A percentile compares a stretch with the other conserved stretches of the same genome.
Evolutionary conservation across 148 eudicot species (phyloP).

Genomic region (Polygonum maritimum): DNA sequence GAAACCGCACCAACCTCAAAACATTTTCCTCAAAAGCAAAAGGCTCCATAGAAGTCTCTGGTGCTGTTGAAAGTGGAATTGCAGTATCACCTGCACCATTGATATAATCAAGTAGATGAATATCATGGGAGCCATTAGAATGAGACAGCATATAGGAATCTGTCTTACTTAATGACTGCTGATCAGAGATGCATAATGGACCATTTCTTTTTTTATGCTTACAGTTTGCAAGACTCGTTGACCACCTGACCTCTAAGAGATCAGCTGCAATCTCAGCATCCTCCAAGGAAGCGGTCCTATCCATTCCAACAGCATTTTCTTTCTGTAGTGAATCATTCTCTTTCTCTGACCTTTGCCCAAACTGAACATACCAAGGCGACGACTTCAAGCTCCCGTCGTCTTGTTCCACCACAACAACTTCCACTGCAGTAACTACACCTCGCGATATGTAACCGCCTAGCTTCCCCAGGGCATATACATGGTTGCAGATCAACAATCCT

Average conservation of each 20-base stretch:
- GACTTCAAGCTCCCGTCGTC: conserved; percentile 82
- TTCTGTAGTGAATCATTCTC: conserved; percentile 23
- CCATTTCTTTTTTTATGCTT: conserved; percentile 18
- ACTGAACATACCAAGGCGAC: conserved; percentile 92
- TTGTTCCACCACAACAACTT: conserved; percentile 87
- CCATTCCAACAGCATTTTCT: conserved; percentile 23
- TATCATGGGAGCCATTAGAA: background rate
- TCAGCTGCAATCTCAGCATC: conserved; percentile 94
- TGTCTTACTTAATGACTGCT: conserved; percentile 9
- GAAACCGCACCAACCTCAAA: conserved; percentile 19
- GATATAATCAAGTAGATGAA: background rate
- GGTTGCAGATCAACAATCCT: conserved; percentile 15
- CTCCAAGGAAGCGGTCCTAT: conserved; percentile 40
- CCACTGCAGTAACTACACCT: conserved; percentile 75
- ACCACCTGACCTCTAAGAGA: conserved; percentile 83
- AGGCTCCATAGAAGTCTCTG: conserved; percentile 16
- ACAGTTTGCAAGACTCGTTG: conserved; percentile 55
- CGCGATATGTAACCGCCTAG: conserved; percentile 66
- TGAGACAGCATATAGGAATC: background rate
- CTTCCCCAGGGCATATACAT: conserved; percentile 79
- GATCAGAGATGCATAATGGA: conserved; percentile 14
- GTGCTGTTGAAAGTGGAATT: conserved; percentile 19
- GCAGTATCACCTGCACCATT: conserved; percentile 11
- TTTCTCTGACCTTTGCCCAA: conserved; percentile 49
- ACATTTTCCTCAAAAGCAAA: conserved; percentile 20